Evolutionary conservation across 768 basidiomycete genomes (phyloP).

Genomic region (Auriscalpium vulgare): DNA sequence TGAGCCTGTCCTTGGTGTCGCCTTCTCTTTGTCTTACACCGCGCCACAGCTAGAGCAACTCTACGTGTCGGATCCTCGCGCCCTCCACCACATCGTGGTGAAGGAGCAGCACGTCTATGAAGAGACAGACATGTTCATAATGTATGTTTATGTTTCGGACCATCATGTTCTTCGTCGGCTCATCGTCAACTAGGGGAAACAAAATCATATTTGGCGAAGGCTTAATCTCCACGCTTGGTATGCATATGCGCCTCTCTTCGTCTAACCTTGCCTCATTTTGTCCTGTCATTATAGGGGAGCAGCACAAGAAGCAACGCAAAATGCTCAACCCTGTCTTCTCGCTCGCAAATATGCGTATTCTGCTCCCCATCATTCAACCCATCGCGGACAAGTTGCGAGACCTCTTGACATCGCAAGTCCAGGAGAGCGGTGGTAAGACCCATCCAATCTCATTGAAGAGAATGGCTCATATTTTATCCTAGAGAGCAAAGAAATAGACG

Average conservation of each 20-base stretch:
- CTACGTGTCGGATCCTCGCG: constrained; percentile 17
- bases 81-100: constrained; percentile 4
- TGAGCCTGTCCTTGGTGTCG: constrained; percentile 5
- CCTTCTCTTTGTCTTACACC: background rate
- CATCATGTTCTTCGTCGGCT: background rate
- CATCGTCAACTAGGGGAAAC: background rate
- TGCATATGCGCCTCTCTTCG: too few relatives aligned
- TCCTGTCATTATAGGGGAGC: background rate
- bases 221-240: background rate
- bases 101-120: constrained; percentile 1
- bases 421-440: too few relatives aligned
- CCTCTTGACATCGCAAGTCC: background rate
- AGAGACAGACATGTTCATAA: background rate
- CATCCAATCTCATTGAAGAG: too few relatives aligned
- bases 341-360: constrained; percentile 14
- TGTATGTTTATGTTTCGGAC: background rate
- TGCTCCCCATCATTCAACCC: constrained; percentile 14
- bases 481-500: constrained; percentile 11
- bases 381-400: constrained; percentile 7
- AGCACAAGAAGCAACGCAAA: constrained; percentile 3
- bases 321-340: constrained; percentile 13
- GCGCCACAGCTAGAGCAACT: constrained; percentile 8
- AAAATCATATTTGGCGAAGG: background rate
- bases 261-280: too few relatives aligned
- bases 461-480: background rate